A percentile compares a stretch with the other conserved stretches of the same genome.
These are phyloP conservation scores for Monosporascus ibericus DNA, from an alignment of 2,329 filamentous ascomycete genomes.

Conservation along the genomic window DNA sequence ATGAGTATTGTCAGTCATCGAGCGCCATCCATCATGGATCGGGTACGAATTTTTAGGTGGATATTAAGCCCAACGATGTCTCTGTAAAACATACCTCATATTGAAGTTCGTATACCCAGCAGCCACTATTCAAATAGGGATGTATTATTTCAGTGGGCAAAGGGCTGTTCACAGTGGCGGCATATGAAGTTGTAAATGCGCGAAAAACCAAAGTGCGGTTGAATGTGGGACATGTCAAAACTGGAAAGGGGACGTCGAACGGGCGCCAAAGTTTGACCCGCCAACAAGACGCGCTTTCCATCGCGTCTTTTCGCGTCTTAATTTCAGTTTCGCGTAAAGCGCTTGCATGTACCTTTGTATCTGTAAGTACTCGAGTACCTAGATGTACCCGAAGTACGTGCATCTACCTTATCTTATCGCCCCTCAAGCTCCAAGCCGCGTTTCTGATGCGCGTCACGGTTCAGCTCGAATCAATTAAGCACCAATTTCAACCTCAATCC, in stretches of 20 bases:
- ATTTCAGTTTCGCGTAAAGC: constrained; percentile 19
- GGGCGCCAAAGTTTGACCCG: background rate
- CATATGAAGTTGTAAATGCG: background rate
- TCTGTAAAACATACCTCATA: constrained; percentile 10
- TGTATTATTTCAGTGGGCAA: background rate
- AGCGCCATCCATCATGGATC: background rate
- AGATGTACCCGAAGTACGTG: background rate
- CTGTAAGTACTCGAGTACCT: background rate
- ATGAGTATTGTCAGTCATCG: constrained; percentile 2
- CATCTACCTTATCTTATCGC: background rate
- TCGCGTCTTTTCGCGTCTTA: constrained; percentile 14
- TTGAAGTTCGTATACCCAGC: constrained; percentile 2
- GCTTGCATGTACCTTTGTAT: constrained; percentile 11
- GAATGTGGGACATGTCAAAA: background rate
- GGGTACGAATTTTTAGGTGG: background rate
- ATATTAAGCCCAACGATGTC: background rate
- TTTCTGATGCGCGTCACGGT: background rate
- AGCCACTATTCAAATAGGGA: background rate
- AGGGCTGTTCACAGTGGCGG: background rate
- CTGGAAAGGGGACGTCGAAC: constrained; percentile 4
- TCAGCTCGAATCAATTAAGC: background rate
- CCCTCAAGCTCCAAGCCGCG: too few species aligned
- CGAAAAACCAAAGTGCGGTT: background rate
- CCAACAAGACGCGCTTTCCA: constrained; percentile 6
- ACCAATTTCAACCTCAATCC: background rate